These are phyloP conservation scores for Tuber microsphaerosporum DNA, from an alignment of 495 filamentous ascomycete species.

Conservation along the genomic window DNA sequence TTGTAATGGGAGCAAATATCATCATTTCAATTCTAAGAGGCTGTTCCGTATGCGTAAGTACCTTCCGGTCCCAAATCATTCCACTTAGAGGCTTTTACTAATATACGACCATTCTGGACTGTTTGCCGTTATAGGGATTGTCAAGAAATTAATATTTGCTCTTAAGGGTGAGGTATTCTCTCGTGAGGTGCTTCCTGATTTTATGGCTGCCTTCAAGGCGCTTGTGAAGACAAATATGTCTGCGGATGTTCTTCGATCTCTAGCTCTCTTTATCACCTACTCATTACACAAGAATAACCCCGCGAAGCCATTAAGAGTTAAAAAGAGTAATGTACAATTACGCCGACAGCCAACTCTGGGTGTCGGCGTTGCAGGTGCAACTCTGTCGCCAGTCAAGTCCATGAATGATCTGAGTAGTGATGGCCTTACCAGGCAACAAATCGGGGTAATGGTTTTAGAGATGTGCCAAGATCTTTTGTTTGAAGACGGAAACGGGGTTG, in stretches of 20 bases:
- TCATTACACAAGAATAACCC: conserved; percentile 64
- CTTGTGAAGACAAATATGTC: conserved; percentile 72
- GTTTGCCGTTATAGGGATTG: conserved; percentile 57
- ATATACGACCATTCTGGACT: conserved; percentile 20
- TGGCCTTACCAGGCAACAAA: conserved; percentile 46
- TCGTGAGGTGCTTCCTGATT: conserved; percentile 60
- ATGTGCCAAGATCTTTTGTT: conserved; percentile 82
- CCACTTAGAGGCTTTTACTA: not conserved
- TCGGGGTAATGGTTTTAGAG: conserved; percentile 68
- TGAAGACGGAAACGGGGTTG: conserved; percentile 54
- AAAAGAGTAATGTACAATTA: conserved; percentile 48
- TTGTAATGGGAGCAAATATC: conserved; percentile 74
- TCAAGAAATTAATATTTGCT: conserved; percentile 80
- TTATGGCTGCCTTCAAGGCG: conserved; percentile 66
- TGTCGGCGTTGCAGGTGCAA: conserved; percentile 33
- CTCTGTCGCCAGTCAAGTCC: conserved; percentile 15
- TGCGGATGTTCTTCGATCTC: conserved; percentile 72
- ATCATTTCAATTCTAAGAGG: conserved; percentile 81
- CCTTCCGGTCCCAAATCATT: conserved; percentile 6
- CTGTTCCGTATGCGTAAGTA: conserved; percentile 82
- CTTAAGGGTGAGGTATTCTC: conserved; percentile 76
- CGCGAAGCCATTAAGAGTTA: conserved; percentile 46
- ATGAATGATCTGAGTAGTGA: conserved; percentile 29
- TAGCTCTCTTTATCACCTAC: conserved; percentile 89
- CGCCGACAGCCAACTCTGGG: conserved; percentile 40